These are phyloP conservation scores for Talaromyces sp. DNA, from an alignment of 2,329 filamentous ascomycete genomes.

Conservation along the genomic window DNA sequence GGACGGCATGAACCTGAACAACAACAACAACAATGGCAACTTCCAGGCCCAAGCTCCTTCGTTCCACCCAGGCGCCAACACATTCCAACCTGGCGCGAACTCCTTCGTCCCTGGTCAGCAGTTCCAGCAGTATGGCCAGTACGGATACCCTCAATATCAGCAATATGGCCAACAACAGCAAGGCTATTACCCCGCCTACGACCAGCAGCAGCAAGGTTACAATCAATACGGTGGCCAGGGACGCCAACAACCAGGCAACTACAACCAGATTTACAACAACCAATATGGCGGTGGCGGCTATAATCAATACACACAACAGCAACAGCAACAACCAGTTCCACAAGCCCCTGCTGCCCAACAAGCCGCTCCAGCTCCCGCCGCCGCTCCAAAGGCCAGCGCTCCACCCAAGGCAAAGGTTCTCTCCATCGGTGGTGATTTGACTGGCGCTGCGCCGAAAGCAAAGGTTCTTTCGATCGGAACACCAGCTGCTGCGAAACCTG, in stretches of 20 bases:
- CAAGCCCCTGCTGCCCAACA: constrained; percentile 8
- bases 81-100: constrained; percentile 68
- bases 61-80: constrained; percentile 63
- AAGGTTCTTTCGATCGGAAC: constrained; percentile 76
- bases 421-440: constrained; percentile 50
- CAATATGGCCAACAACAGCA: constrained; percentile 43
- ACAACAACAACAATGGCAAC: constrained; percentile 36
- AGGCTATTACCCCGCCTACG: constrained; percentile 55
- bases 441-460: constrained; percentile 50
- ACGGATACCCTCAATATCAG: constrained; percentile 48
- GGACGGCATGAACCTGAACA: constrained; percentile 69
- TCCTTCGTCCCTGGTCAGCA: constrained; percentile 68
- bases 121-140: constrained; percentile 47
- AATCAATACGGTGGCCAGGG: constrained; percentile 45
- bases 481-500: constrained; percentile 28
- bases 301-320: constrained; percentile 40
- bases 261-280: constrained; percentile 39
- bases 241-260: constrained; percentile 43
- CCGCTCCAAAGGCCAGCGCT: constrained; percentile 22
- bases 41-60: constrained; percentile 45
- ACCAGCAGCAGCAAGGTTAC: constrained; percentile 39
- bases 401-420: constrained; percentile 56
- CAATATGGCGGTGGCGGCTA: constrained; percentile 42
- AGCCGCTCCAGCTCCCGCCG: constrained; percentile 28
- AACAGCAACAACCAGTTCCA: constrained; percentile 55